Conservation (phyloP, 257 asterid species). For the Penstemon newberryi region DNA sequence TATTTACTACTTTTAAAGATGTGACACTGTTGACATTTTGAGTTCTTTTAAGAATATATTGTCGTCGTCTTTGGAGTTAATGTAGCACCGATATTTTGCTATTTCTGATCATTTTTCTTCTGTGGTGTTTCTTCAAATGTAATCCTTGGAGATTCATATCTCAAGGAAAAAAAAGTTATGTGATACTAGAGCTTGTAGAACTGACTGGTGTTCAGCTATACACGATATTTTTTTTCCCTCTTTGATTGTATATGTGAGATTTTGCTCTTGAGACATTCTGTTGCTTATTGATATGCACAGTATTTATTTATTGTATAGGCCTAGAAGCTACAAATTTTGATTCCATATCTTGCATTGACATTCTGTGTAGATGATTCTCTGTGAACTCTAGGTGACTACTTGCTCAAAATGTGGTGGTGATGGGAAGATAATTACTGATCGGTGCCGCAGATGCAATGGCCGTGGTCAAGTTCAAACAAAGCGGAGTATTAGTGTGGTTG, state of each 20-base stretch:
- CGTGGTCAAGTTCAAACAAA: conserved; percentile 63
- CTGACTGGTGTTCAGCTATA: neutral
- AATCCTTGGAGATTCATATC: neutral
- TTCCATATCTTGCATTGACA: conserved; percentile 36
- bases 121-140: neutral
- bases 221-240: neutral
- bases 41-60: neutral
- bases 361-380: conserved; percentile 52
- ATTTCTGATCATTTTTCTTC: conserved; percentile 8
- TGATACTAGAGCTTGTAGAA: neutral
- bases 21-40: neutral
- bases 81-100: too few species aligned
- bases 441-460: conserved; percentile 75
- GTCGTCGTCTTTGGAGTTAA: neutral
- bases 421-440: conserved; percentile 81
- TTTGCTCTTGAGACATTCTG: neutral
- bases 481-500: conserved; percentile 60
- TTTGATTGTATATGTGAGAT: neutral
- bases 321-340: conserved; percentile 16
- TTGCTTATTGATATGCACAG: neutral
- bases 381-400: conserved; percentile 74
- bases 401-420: conserved; percentile 82
- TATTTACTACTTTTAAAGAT: neutral
- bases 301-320: neutral
- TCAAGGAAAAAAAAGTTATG: neutral